Conservation (phyloP, 2,329 filamentous ascomycete genomes). For the Cladosporium sphaerospermum region DNA sequence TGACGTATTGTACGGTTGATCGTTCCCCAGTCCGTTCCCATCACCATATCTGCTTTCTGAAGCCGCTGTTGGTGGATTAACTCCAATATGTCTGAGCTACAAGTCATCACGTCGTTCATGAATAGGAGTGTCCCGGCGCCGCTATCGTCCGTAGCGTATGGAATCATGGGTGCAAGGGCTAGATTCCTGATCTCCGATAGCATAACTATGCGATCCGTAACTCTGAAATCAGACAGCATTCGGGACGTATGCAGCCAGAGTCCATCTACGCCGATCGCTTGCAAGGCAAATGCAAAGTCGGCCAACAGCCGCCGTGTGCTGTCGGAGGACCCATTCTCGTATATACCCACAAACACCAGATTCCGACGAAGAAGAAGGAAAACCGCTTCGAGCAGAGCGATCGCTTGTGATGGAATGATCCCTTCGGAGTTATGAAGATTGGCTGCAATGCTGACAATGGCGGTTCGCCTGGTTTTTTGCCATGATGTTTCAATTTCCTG, state of each 20-base stretch:
- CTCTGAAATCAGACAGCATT: conserved; percentile 1
- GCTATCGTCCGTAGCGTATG: neutral
- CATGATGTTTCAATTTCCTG: neutral
- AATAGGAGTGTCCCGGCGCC: conserved; percentile 2
- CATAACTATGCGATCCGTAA: conserved; percentile 7
- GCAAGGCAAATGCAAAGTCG: conserved; percentile 5
- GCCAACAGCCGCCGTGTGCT: neutral
- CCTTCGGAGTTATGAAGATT: conserved; percentile 5
- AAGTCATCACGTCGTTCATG: conserved; percentile 12
- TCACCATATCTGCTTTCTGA: conserved; percentile 7
- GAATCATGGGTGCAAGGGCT: conserved; percentile 6
- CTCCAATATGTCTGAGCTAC: conserved; percentile 10
- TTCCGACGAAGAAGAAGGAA: conserved; percentile 4
- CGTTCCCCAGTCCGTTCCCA: conserved; percentile 10
- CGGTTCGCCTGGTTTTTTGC: neutral
- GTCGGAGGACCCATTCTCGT: conserved; percentile 10
- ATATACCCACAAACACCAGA: conserved; percentile 9
- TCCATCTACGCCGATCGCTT: conserved; percentile 6
- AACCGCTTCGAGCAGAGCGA: conserved; percentile 6
- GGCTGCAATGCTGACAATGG: conserved; percentile 8
- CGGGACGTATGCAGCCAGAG: conserved; percentile 10
- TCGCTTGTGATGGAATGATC: conserved; percentile 8
- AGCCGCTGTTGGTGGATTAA: conserved; percentile 8
- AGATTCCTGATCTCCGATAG: conserved; percentile 11
- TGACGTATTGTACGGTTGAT: neutral